Conservation (phyloP, 805 yeast genomes). For the Candida stauntonica region DNA sequence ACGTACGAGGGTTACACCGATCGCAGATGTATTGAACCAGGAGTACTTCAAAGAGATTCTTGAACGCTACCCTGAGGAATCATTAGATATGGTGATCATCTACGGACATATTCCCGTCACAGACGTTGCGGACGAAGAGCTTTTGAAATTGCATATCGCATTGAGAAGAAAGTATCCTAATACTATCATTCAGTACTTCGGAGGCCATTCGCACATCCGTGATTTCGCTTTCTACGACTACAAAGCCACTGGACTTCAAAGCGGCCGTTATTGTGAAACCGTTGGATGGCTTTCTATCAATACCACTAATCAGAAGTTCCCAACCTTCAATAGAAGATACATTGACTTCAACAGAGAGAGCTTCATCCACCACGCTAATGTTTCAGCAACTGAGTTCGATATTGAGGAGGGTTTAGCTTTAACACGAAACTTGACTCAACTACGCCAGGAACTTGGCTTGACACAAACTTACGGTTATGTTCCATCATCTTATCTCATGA, state of each 20-base stretch:
- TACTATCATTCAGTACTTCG: conserved; percentile 75
- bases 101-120: conserved; percentile 77
- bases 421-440: conserved; percentile 38
- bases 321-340: conserved; percentile 55
- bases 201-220: conserved; percentile 91
- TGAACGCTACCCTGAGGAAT: conserved; percentile 30
- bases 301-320: conserved; percentile 17
- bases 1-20: conserved; percentile 60
- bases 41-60: conserved; percentile 60
- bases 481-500: conserved; percentile 60
- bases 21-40: conserved; percentile 47
- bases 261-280: conserved; percentile 92
- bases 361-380: conserved; percentile 54
- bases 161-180: conserved; percentile 59
- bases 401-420: conserved; percentile 53
- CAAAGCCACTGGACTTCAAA: conserved; percentile 73
- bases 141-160: conserved; percentile 33
- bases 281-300: conserved; percentile 78
- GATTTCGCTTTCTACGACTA: conserved; percentile 72
- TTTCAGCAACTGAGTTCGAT: conserved; percentile 34
- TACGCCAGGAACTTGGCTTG: conserved; percentile 48
- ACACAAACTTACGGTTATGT: conserved; percentile 60
- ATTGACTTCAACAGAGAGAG: conserved; percentile 78
- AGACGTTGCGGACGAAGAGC: conserved; percentile 31
- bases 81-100: conserved; percentile 63